Percentiles rank a stretch among this genome's conserved stretches.
phyloP scores from a whole-genome alignment of 2,329 filamentous ascomycete genomes.

The Paecilomyces sp. region DNA sequence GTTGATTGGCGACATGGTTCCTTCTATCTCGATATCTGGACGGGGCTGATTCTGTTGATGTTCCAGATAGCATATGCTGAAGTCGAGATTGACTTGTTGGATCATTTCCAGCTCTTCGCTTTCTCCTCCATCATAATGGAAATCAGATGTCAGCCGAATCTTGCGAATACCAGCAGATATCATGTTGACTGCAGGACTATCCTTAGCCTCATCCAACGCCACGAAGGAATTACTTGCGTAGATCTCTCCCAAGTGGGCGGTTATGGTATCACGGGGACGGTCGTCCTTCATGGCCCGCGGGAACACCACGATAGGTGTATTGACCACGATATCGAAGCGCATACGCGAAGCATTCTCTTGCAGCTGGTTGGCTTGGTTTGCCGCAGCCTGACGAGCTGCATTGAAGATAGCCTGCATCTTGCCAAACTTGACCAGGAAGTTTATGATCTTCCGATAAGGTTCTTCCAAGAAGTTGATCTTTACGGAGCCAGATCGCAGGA shows the following conservation, averaged over 20 bases:
- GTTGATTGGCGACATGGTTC: conserved; percentile 89
- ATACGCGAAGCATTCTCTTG: conserved; percentile 85
- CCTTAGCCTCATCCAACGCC: conserved; percentile 68
- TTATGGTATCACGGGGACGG: conserved; percentile 70
- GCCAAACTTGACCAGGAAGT: conserved; percentile 96
- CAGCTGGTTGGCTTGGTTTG: conserved; percentile 86
- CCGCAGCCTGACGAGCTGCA: conserved; percentile 86
- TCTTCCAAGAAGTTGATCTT: conserved; percentile 97
- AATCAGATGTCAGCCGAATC: conserved; percentile 80
- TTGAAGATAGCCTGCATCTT: conserved; percentile 99
- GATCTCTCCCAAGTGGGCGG: conserved; percentile 92
- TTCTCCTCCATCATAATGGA: conserved; percentile 66
- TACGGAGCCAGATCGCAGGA: conserved; percentile 83
- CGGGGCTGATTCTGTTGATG: conserved; percentile 69
- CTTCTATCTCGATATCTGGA: conserved; percentile 86
- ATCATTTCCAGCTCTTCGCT: conserved; percentile 92
- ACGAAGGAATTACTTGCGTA: conserved; percentile 93
- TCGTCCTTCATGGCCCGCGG: conserved; percentile 68
- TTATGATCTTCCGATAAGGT: conserved; percentile 95
- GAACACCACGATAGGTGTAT: conserved; percentile 94
- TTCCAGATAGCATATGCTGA: conserved; percentile 86
- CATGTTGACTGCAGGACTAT: conserved; percentile 75
- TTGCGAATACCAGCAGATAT: conserved; percentile 87
- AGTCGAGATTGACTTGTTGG: conserved; percentile 89
- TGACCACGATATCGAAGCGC: conserved; percentile 88